These are phyloP conservation scores for Ganoderma multipileum DNA, from an alignment of 1,284 basidiomycete species.

Conservation along the genomic window DNA sequence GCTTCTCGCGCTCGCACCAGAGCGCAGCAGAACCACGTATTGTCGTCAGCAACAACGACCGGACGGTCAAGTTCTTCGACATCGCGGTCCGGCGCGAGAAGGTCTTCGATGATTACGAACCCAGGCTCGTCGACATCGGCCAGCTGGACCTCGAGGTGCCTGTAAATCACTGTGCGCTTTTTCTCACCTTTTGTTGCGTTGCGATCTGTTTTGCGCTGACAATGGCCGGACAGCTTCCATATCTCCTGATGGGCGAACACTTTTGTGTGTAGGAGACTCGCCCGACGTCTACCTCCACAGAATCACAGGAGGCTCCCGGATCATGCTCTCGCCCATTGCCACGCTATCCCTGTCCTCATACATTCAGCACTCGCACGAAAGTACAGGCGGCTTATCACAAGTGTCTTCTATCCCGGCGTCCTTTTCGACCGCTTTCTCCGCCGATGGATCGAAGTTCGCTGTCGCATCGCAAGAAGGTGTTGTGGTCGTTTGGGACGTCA, in stretches of 20 bases:
- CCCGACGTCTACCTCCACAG: conserved; percentile 80
- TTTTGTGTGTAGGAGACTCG: conserved; percentile 89
- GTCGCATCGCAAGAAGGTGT: conserved; percentile 88
- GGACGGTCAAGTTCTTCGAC: conserved; percentile 78
- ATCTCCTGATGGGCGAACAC: conserved; percentile 83
- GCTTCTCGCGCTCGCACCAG: conserved; percentile 60
- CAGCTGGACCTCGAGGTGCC: conserved; percentile 68
- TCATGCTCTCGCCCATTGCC: conserved; percentile 63
- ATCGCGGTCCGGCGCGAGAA: conserved; percentile 54
- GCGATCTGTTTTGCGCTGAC: conserved; percentile 29
- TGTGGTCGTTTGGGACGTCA: conserved; percentile 82
- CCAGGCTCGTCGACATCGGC: conserved; percentile 59
- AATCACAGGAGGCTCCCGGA: conserved; percentile 61
- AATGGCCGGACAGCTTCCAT: conserved; percentile 64
- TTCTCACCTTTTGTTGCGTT: conserved; percentile 30
- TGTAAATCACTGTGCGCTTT: conserved; percentile 65
- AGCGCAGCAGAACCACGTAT: conserved; percentile 75
- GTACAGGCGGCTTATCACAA: conserved; percentile 34
- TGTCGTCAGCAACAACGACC: conserved; percentile 85
- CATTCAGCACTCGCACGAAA: conserved; percentile 41
- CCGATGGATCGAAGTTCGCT: conserved; percentile 83
- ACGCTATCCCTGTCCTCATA: conserved; percentile 65
- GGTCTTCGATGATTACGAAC: conserved; percentile 41
- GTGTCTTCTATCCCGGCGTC: conserved; percentile 64
- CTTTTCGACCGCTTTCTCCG: conserved; percentile 86